Evolutionary conservation across 2,329 filamentous ascomycete species (phyloP).

Genomic region (Aschersonia sp.): DNA sequence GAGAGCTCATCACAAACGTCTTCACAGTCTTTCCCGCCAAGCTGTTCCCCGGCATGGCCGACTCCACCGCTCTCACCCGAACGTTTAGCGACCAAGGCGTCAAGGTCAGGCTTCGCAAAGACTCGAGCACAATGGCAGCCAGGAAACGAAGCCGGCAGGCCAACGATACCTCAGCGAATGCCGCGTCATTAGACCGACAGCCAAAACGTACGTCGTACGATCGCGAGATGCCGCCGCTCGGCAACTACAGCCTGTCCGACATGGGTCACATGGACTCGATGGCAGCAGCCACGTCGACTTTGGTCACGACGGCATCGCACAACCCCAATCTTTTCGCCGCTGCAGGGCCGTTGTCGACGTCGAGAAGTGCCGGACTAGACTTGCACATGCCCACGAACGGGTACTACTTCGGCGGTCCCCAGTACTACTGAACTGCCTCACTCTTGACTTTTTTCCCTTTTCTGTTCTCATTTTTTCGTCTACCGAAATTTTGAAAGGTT

Average conservation of each 20-base stretch:
- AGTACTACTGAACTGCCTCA: constrained; percentile 4
- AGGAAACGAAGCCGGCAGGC: constrained; percentile 26
- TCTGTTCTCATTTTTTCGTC: too few species aligned
- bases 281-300: constrained; percentile 1
- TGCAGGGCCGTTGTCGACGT: constrained; percentile 5
- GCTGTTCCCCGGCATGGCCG: constrained; percentile 63
- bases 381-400: constrained; percentile 6
- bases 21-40: constrained; percentile 55
- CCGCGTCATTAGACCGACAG: constrained; percentile 6
- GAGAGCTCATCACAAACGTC: constrained; percentile 32
- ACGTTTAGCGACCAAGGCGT: constrained; percentile 82
- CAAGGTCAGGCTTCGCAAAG: constrained; percentile 67
- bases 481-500: too few species aligned
- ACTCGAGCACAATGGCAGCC: constrained; percentile 46
- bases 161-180: constrained; percentile 4
- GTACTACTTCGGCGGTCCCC: constrained; percentile 7
- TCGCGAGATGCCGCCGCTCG: constrained; percentile 5
- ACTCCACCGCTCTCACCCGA: constrained; percentile 68
- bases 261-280: constrained; percentile 6
- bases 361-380: constrained; percentile 5
- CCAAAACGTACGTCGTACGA: constrained; percentile 10
- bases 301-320: constrained; percentile 4
- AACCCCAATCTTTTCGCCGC: constrained; percentile 3
- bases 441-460: neutral
- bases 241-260: constrained; percentile 6